A percentile compares a stretch with the other conserved stretches of the same genome.
Conservation (phyloP, 805 yeast genomes). For the Naumovozyma castellii region DNA sequence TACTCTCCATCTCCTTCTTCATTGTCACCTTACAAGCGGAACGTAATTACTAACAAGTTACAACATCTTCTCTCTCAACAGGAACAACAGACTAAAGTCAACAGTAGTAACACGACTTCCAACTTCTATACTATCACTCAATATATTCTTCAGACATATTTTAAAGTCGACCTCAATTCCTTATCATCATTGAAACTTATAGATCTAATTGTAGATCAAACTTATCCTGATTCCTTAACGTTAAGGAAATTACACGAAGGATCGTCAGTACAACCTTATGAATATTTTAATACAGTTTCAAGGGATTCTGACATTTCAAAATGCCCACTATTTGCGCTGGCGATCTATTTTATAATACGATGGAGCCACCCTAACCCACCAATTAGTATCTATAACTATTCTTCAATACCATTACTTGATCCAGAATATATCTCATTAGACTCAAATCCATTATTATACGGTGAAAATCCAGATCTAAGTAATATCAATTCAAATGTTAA, state of each 20-base stretch:
- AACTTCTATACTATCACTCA: constrained; percentile 25
- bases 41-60: constrained; percentile 12
- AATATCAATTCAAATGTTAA: constrained; percentile 5
- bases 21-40: not conserved
- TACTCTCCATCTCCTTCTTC: not conserved
- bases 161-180: constrained; percentile 17
- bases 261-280: constrained; percentile 19
- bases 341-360: constrained; percentile 26
- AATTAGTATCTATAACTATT: constrained; percentile 17
- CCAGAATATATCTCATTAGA: constrained; percentile 11
- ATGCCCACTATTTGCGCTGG: constrained; percentile 28
- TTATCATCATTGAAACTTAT: constrained; percentile 17
- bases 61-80: constrained; percentile 12
- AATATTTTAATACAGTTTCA: constrained; percentile 27
- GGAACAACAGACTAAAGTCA: constrained; percentile 13
- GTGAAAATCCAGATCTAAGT: constrained; percentile 4
- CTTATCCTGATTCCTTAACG: constrained; percentile 29
- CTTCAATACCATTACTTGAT: constrained; percentile 17
- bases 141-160: constrained; percentile 25
- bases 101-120: constrained; percentile 11
- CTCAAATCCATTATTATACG: constrained; percentile 4
- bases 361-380: constrained; percentile 24
- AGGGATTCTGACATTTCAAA: constrained; percentile 25
- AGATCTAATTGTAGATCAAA: constrained; percentile 29
- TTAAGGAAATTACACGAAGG: constrained; percentile 26